Evolutionary conservation across 2,329 filamentous ascomycete species (phyloP), one percentile per base, ranked within the genome.

Genomic region (Zopfia rhizophila): DNA sequence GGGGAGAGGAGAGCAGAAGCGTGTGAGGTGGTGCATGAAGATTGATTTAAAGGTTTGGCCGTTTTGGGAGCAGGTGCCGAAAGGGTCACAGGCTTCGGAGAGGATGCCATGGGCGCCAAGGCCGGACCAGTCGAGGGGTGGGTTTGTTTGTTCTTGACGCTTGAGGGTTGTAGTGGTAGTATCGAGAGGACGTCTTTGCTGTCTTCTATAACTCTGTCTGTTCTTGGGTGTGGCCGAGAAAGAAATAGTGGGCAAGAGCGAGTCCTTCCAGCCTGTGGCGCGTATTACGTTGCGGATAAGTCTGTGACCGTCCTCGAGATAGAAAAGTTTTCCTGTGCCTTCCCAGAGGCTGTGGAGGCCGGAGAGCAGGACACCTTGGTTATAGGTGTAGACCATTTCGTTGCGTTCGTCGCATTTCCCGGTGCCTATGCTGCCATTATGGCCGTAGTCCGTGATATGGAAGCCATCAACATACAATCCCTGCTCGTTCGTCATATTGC

Each of bases 361-460:
- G 4, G 89, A 91, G 16, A 97, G 81, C 1, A 97, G 64, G 3
- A 97, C 91, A 16, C 92, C 93, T 71, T 97, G 93, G 72, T 97
- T 97, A 75, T 97, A 97, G 0, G 91, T 95, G 72, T 92, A 96
- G 7, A 96, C 88, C 86, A 91, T 93, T 58, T 92, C 85, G 69
- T 96, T 90, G 36, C 91, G 83, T 37, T 83, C 70, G 65, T 97
- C 90, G 69, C 93, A 97, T 53, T 83, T 79, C 0, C 83, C 86
- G 44, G 89, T 91, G 37, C 86, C 84, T 18, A 78, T 80, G 48
- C 80, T 80, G 5, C 75, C 73, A 45, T 84, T 81, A 18, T 73
- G 66, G 33, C 73, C 72, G 50, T 73, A 89, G 17, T 83, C 83
- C 11, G 78, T 82, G 61, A 97, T 88, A 69, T 97, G 93, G 66